Base-by-base conservation (phyloP, 2,329 filamentous ascomycete species). In the Fusarium acutatum region DNA sequence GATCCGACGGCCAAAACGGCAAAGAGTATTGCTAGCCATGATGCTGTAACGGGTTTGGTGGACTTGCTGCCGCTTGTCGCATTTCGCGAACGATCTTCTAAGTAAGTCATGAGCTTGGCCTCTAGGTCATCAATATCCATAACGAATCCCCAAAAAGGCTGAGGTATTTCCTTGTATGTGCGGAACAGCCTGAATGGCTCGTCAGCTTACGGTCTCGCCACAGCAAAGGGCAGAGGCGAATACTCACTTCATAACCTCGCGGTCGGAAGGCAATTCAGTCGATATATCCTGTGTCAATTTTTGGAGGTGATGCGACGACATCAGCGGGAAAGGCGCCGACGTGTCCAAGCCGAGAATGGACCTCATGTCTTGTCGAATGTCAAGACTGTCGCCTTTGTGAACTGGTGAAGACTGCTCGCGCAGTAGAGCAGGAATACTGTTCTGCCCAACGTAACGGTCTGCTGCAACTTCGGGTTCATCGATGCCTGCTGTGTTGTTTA, bases 131-230 rank as follows among this genome's bases (percentile, higher is more conserved):
- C 89, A 60, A 92, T 89, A 73, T 92, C 90, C 64, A 91, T 87
- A 24, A 92, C 88, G 56, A 92, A 90, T 4, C 90, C 90, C 90
- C 90, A 92, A 73, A 92, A 92, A 4, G 89, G 89, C 54, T 92
- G 90, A 4, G 90, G 88, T 30, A 91, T 90, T 77, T 92, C 89
- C 79, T 91, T 91, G 82, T 92, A 92, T 5, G 89, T 89, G 49
- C 88, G 87, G 77, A 92, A 92, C 12, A 91, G 83, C 75, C 90
- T 91, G 64, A 14, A 52, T 26, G 43, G 32, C 37, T 60, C 67
- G 71, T 70, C 37, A 75, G 47, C 35, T 56, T 43, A 54, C 24
- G 14, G 15, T 18, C 28, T 34, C 24, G 34, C 26, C 30, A 44
- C 32, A 40, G 40, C 13, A 15, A 28, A 35, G 46, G 28, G 18